Evolutionary conservation across 805 yeast species (phyloP).

Genomic region (Ogataea saltuana): DNA sequence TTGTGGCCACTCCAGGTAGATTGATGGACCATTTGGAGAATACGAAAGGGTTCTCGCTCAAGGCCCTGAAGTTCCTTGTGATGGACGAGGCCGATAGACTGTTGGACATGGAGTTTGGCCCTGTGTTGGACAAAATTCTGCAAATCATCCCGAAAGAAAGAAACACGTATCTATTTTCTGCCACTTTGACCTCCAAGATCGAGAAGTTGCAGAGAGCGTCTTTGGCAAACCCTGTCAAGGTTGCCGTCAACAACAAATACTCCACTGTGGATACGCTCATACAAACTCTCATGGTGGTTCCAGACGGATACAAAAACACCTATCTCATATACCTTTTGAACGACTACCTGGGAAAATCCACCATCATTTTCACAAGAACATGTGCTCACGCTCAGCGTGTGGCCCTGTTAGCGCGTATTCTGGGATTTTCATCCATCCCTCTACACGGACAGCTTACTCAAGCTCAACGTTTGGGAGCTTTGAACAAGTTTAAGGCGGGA

Average conservation of each 20-base stretch:
- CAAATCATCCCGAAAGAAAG: slow-evolving; percentile 81
- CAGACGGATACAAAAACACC: slow-evolving; percentile 91
- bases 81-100: slow-evolving; percentile 98
- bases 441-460: slow-evolving; percentile 91
- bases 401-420: slow-evolving; percentile 72
- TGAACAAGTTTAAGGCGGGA: slow-evolving; percentile 77
- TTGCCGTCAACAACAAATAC: slow-evolving; percentile 85
- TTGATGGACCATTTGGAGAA: slow-evolving; percentile 91
- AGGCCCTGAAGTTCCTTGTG: slow-evolving; percentile 76
- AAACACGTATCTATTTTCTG: slow-evolving; percentile 85
- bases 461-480: slow-evolving; percentile 78
- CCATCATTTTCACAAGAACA: slow-evolving; percentile 89
- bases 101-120: slow-evolving; percentile 95
- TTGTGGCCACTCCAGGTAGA: slow-evolving; percentile 91
- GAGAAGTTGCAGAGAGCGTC: slow-evolving; percentile 95
- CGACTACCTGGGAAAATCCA: slow-evolving; percentile 81
- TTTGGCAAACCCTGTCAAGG: slow-evolving; percentile 80
- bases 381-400: slow-evolving; percentile 94
- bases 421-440: slow-evolving; percentile 90
- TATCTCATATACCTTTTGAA: slow-evolving; percentile 78
- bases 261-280: slow-evolving; percentile 93
- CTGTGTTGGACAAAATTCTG: slow-evolving; percentile 83
- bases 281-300: slow-evolving; percentile 86
- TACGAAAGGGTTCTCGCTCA: slow-evolving; percentile 84
- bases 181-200: slow-evolving; percentile 96